phyloP scores from a whole-genome alignment of 129 eudicot genomes.

The Chrysanthemum lavandulifolium region DNA sequence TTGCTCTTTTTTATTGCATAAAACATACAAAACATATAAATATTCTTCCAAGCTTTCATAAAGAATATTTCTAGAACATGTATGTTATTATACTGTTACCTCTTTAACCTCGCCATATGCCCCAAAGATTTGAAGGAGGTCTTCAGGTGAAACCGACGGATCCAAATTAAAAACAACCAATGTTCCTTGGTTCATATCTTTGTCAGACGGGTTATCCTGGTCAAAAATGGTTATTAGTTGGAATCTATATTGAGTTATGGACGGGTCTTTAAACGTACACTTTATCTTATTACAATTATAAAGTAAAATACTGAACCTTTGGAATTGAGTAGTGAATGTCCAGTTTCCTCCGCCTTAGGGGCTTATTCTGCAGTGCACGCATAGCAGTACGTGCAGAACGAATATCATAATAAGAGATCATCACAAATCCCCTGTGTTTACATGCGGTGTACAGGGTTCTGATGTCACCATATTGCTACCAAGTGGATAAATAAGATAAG shows the following conservation, averaged over 20 bases:
- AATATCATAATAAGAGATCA: slow-evolving; percentile 95
- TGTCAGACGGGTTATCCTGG: slow-evolving; percentile 95
- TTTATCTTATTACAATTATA: too few relatives aligned
- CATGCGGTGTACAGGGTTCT: slow-evolving; percentile 89
- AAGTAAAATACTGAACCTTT: slow-evolving; percentile 45
- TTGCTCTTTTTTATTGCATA: too few relatives aligned
- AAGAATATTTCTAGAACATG: not conserved
- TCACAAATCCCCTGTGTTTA: slow-evolving; percentile 95
- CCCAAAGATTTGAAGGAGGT: slow-evolving; percentile 87
- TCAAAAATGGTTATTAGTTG: not conserved
- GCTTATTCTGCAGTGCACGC: slow-evolving; percentile 83
- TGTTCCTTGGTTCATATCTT: slow-evolving; percentile 95
- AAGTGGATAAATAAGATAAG: not conserved
- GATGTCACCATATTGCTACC: slow-evolving; percentile 92
- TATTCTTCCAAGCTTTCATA: not conserved
- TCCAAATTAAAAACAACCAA: slow-evolving; percentile 86
- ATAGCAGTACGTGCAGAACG: slow-evolving; percentile 91
- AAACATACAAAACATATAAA: slow-evolving; percentile 1
- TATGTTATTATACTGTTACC: slow-evolving; percentile 33
- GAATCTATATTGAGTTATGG: not conserved
- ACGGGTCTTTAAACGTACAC: too few relatives aligned
- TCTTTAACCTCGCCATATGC: slow-evolving; percentile 91
- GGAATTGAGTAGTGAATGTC: slow-evolving; percentile 97
- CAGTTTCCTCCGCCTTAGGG: slow-evolving; percentile 80
- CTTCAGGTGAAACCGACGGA: slow-evolving; percentile 88